Conservation (phyloP, 768 basidiomycete genomes). For the Auricularia sp. region DNA sequence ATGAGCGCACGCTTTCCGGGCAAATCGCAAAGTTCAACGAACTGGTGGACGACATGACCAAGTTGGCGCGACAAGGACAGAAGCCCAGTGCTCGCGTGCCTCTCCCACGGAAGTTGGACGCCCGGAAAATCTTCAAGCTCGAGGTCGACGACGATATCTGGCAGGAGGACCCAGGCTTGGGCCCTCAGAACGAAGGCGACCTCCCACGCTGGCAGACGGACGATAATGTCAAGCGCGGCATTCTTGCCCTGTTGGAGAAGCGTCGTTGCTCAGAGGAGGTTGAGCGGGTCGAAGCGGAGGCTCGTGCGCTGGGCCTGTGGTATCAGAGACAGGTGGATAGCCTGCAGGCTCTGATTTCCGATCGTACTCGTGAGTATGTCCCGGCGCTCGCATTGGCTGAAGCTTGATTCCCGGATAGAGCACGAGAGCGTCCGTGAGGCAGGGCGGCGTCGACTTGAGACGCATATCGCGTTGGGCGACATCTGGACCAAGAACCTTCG, state of each 20-base stretch:
- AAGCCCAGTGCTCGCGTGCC: not conserved
- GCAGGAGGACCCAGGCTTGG: not conserved
- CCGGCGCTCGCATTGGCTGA: too few species aligned
- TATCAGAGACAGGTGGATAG: not conserved
- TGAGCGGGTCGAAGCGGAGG: not conserved
- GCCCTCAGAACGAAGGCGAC: not conserved
- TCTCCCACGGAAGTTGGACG: not conserved
- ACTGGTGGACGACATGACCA: not conserved
- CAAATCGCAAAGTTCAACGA: not conserved
- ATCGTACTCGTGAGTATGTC: not conserved
- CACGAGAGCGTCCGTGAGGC: too few species aligned
- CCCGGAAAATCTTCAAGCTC: not conserved
- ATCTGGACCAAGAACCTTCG: too few species aligned
- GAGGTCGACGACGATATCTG: not conserved
- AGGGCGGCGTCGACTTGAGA: too few species aligned
- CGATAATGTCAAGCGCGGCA: not conserved
- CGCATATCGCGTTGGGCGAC: too few species aligned
- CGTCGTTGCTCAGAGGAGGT: not conserved
- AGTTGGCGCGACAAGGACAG: not conserved
- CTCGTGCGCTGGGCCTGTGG: not conserved
- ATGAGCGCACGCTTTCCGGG: not conserved
- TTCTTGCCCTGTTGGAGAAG: not conserved
- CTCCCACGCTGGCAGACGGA: not conserved
- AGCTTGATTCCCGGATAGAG: too few species aligned
- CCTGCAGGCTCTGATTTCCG: not conserved